Base-by-base conservation (phyloP, 2,329 filamentous ascomycete genomes). In the Hirsutella minnesotensis region DNA sequence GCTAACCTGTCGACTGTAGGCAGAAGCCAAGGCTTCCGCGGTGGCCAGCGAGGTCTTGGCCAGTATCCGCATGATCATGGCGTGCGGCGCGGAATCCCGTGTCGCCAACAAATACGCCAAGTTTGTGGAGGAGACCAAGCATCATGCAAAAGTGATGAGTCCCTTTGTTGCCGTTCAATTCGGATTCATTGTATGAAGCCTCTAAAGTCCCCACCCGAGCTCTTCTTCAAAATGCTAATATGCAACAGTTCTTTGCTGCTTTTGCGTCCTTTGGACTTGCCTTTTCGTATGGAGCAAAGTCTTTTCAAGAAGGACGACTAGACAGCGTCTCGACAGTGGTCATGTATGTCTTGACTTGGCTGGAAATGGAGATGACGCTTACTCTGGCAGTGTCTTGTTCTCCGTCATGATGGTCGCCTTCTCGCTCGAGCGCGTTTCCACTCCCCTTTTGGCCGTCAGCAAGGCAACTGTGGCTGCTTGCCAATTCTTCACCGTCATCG, bases 241-340 rank as follows among this genome's bases (percentile, higher is more conserved):
- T 22, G n/a, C 30, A 16, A 37, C 31, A 69, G 61, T 78, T 77
- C 57, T 77, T 79, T 41, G 67, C 66, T 3, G 55, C 73, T 0
- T 75, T 70, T 44, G 56, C 62, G 3, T 64, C 70, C 0, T 79
- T 80, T 47, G 72, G 68, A 1, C 62, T 81, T 19, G 64, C 70
- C 8, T 83, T 83, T 47, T 82, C 76, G 76, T 81, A 73, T 49
- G 79, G 78, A 3, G 69, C 71, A 38, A 73, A 69, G 50, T 66
- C 70, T 0, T 69, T 60, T 39, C 47, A 65, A 2, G 64, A 73
- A 12, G 67, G 67, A 1, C 61, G 64, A 16, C 56, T 81, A 34
- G 49, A 63, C 15, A 64, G 62, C 44, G 62, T 78, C 10, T 68
- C 74, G 36, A 72, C 69, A 8, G 68, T 82, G 40, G 61, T 79